These are phyloP conservation scores for Brassica rapa DNA, from an alignment of 345 rosid species.

Conservation along the genomic window DNA sequence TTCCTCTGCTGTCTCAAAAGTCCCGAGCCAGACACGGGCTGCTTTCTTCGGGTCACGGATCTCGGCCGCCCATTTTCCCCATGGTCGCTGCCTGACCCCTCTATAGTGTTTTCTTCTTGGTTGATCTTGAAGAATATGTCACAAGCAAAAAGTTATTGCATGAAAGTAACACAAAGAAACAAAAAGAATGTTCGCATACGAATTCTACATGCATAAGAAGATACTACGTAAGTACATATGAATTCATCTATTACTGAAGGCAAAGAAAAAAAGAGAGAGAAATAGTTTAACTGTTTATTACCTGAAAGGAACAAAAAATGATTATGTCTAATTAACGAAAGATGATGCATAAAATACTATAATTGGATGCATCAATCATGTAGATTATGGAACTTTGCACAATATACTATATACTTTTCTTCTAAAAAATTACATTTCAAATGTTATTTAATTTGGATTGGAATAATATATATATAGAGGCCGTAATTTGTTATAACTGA, in stretches of 20 bases:
- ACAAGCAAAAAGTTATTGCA: neutral
- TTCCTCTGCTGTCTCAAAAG: slow-evolving; percentile 69
- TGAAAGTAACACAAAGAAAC: slow-evolving; percentile 17
- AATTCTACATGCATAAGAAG: slow-evolving; percentile 14
- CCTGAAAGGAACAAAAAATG: neutral
- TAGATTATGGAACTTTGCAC: neutral
- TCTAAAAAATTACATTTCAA: neutral
- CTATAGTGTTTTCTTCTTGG: slow-evolving; percentile 73
- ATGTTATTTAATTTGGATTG: neutral
- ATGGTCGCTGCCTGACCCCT: slow-evolving; percentile 94
- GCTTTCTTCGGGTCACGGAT: slow-evolving; percentile 83
- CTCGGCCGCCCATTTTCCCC: slow-evolving; percentile 99
- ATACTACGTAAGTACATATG: slow-evolving; percentile 6
- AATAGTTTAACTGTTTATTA: neutral
- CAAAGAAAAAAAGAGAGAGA: neutral
- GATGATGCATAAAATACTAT: neutral
- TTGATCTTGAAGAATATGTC: slow-evolving; percentile 46
- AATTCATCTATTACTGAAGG: neutral
- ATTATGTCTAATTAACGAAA: neutral
- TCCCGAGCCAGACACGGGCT: slow-evolving; percentile 5
- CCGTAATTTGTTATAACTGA: neutral
- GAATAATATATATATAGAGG: neutral
- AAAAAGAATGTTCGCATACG: slow-evolving; percentile 11
- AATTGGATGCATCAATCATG: slow-evolving; percentile 1
- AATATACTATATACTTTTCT: neutral